Base-by-base conservation (phyloP, 1,284 basidiomycete genomes). In the Malassezia sympodialis region DNA sequence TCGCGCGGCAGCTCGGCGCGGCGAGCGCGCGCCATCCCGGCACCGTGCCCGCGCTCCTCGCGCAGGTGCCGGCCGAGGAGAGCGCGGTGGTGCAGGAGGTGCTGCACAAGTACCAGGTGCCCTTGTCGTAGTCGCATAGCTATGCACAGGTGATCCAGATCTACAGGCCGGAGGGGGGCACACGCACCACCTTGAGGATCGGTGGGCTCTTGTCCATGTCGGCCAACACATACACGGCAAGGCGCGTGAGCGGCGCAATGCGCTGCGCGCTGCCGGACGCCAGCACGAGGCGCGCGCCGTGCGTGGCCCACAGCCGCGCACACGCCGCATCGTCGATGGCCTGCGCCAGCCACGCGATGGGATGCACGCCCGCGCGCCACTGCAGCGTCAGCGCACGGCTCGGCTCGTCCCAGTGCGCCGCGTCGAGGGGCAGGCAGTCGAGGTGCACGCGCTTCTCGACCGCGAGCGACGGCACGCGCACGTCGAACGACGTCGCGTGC, bases 401-500 rank as follows among this genome's bases (percentile, higher is more conserved):
- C 76, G 90, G 87, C 76, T 96, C 91, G 69, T 96, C 91, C 71
- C 90, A 90, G 48, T 90, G 86, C 67, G 88, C 86, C 68, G 91
- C 93, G 84, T 69, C 60, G 43, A 70, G 61, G 0, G 94, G 93
- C 85, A 99, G 94, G 77, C 96, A 90, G 76, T 98, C 94, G 44
- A 93, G 87, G 69, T 98, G 93, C 1, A 96, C 90, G 44, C 93
- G 83, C 80, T 98, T 98, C 79, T 98, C 94, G 67, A 98, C 91
- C 44, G 88, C 87, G 69, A 94, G 93, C 72, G 94, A 90, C 45
- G 89, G 87, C 43, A 90, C 81, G 26, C 89, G 78, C 37, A 98
- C 90, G 73, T 99, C 94, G 65, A 98, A 96, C 0, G 93, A 91
- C 53, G 89, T 85, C 68, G 96, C 91, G 27, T 94, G 80, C 17